Percentiles rank a stretch among this genome's conserved stretches.
These are phyloP conservation scores for Deinandra increscens DNA, from an alignment of 129 eudicot genomes.

Conservation along the genomic window DNA sequence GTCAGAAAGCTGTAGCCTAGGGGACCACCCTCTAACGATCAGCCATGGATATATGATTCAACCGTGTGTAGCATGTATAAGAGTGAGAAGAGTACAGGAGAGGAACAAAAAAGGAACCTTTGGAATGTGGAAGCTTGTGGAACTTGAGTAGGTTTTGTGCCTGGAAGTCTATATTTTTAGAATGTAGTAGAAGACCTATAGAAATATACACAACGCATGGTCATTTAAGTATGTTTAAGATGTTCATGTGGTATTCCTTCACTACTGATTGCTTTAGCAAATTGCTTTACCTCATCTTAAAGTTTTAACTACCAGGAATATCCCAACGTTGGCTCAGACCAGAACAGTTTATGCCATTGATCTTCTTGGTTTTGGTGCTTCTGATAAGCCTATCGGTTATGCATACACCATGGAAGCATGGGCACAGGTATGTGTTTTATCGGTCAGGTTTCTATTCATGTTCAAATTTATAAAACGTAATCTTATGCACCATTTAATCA, in stretches of 20 bases:
- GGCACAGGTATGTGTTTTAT: conserved; percentile 57
- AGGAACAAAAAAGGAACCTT: not conserved
- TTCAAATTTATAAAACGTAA: conserved; percentile 9
- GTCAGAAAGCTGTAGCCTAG: not conserved
- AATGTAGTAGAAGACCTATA: not conserved
- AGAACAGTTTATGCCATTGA: conserved; percentile 75
- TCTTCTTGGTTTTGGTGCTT: conserved; percentile 96
- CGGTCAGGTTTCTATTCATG: conserved; percentile 15
- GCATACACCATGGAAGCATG: conserved; percentile 81
- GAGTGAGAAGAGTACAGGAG: not conserved
- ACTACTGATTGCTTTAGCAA: conserved; percentile 10
- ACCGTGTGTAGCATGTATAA: not conserved
- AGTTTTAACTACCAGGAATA: conserved; percentile 51
- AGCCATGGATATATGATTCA: not conserved
- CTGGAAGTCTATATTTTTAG: not conserved
- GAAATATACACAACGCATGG: not conserved
- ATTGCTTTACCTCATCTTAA: conserved; percentile 3
- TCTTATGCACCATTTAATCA: conserved; percentile 13
- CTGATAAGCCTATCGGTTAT: conserved; percentile 83
- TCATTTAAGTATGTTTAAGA: not conserved
- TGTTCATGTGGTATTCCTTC: not conserved
- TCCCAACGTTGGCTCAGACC: conserved; percentile 56
- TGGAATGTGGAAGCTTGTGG: not conserved
- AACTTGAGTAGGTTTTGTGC: not conserved
- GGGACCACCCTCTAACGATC: not conserved